Evolutionary conservation across 805 yeast species (phyloP), one percentile per base, ranked within the genome.

Genomic region (Starmerella cellae): DNA sequence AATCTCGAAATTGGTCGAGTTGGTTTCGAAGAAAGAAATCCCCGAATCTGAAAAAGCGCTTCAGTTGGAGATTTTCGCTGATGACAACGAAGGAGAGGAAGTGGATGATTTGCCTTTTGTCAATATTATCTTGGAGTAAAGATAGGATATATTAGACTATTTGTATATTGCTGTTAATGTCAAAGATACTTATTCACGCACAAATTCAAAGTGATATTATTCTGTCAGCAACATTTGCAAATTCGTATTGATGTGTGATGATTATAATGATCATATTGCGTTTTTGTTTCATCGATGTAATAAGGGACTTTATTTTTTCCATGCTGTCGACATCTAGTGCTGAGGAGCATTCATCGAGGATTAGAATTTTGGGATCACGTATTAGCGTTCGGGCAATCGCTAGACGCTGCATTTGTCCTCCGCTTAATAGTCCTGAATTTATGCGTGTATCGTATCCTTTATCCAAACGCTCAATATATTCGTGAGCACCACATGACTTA

Each of bases 61-160:
- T 65, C 78, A 88, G 45, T 71, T 91, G 44, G 98, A 88, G 63
- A 72, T 91, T 36, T 84, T 95, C 60, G 82, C 88, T 47, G 97
- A 91, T 56, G 98, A 91, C 60, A 68, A 74, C 56, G 72, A 78
- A 36, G 98, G 88, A 28, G 97, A 91, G 59, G 98, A 91, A 60
- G 95, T 85, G 18, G 67, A 62, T 36, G 97, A 47, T 20, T 36
- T 47, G 49, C 98, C 98, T 26, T 85, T 75, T 59, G 73, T 87
- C 47, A 75, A 82, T 43, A 73, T 87, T 44, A 35, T 33, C 23
- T 31, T 45, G 27, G 16, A 39, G 9, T 18, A 27, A 20, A 27
- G n/a, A 31, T 13, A 17, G 5, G 11, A 30, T 8, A 11, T 38
- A n/a, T n/a, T n/a, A n/a, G n/a, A n/a, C n/a, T n/a, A n/a, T n/a